A percentile compares a stretch with the other conserved stretches of the same genome.
Evolutionary conservation across 2,329 filamentous ascomycete species (phyloP).

Genomic region (Hymenoscyphus scutula): DNA sequence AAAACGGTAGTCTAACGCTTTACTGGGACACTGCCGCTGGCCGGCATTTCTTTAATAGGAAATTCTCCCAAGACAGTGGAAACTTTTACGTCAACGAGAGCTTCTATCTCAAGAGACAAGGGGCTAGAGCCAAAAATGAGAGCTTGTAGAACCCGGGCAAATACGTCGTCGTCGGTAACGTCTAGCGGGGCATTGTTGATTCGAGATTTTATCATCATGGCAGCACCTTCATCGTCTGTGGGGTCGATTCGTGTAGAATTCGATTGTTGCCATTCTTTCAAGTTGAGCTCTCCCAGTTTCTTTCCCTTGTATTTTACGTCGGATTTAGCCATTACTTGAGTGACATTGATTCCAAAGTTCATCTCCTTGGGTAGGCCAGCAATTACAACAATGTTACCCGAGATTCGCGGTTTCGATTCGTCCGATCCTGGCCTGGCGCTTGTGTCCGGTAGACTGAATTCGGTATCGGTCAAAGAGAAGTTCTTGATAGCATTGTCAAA

Average conservation of each 20-base stretch:
- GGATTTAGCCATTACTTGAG: slow-evolving; percentile 70
- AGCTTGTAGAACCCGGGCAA: slow-evolving; percentile 76
- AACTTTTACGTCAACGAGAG: slow-evolving; percentile 79
- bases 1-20: slow-evolving; percentile 78
- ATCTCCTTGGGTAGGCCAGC: slow-evolving; percentile 80
- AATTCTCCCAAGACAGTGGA: slow-evolving; percentile 79
- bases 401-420: slow-evolving; percentile 73
- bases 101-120: slow-evolving; percentile 72
- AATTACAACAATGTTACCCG: slow-evolving; percentile 76
- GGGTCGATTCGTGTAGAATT: slow-evolving; percentile 70
- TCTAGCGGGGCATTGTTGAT: slow-evolving; percentile 78
- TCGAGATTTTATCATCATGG: slow-evolving; percentile 70
- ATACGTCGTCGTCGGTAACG: slow-evolving; percentile 75
- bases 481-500: slow-evolving; percentile 83
- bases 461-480: slow-evolving; percentile 80
- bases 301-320: slow-evolving; percentile 76
- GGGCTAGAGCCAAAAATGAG: slow-evolving; percentile 70
- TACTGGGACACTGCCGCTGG: slow-evolving; percentile 80
- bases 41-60: slow-evolving; percentile 79
- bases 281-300: slow-evolving; percentile 77
- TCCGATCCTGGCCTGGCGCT: slow-evolving; percentile 73
- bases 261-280: slow-evolving; percentile 79
- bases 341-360: slow-evolving; percentile 80
- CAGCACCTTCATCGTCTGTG: slow-evolving; percentile 54
- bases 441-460: slow-evolving; percentile 81